Percentiles rank a stretch among this genome's conserved stretches.
These are phyloP conservation scores for Cotoneaster glaucophyllus DNA, from an alignment of 306 rosid genomes.

Conservation along the genomic window DNA sequence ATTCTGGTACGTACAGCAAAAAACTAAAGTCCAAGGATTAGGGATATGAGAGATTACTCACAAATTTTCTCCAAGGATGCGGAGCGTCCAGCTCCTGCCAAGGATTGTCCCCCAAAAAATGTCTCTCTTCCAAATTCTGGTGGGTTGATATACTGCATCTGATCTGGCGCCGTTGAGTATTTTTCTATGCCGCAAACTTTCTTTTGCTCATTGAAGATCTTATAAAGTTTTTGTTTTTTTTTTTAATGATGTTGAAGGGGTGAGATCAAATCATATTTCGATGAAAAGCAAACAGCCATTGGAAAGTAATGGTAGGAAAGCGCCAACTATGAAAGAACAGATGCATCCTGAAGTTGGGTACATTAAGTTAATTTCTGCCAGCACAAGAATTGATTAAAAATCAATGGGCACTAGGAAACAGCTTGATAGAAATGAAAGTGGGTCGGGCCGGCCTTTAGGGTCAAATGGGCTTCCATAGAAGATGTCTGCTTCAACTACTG, in stretches of 20 bases:
- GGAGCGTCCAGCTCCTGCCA: conserved; percentile 58
- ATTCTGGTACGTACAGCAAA: conserved; percentile 37
- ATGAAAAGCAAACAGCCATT: conserved; percentile 36
- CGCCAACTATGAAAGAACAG: conserved; percentile 31
- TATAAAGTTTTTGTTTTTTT: conserved; percentile 49
- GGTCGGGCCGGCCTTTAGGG: conserved; percentile 59
- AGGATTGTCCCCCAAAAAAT: conserved; percentile 35
- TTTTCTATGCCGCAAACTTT: conserved; percentile 22
- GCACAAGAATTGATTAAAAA: conserved; percentile 34
- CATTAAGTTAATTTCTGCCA: conserved; percentile 39
- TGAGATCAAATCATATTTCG: conserved; percentile 40
- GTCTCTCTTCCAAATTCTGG: conserved; percentile 40
- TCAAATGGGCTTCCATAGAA: conserved; percentile 47
- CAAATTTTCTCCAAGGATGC: conserved; percentile 62
- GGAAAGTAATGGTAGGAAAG: conserved; percentile 3
- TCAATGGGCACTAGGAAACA: conserved; percentile 49
- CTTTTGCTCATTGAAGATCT: conserved; percentile 43
- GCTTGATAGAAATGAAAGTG: conserved; percentile 49
- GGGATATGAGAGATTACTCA: conserved; percentile 83
- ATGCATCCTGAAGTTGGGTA: conserved; percentile 36
- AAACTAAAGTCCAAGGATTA: conserved; percentile 56
- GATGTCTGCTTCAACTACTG: conserved; percentile 30
- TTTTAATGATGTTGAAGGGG: conserved; percentile 60
- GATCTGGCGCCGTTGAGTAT: conserved; percentile 4
- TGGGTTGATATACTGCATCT: conserved; percentile 21